Evolutionary conservation across 345 rosid species (phyloP).

Genomic region (Noccaea bulbosa): DNA sequence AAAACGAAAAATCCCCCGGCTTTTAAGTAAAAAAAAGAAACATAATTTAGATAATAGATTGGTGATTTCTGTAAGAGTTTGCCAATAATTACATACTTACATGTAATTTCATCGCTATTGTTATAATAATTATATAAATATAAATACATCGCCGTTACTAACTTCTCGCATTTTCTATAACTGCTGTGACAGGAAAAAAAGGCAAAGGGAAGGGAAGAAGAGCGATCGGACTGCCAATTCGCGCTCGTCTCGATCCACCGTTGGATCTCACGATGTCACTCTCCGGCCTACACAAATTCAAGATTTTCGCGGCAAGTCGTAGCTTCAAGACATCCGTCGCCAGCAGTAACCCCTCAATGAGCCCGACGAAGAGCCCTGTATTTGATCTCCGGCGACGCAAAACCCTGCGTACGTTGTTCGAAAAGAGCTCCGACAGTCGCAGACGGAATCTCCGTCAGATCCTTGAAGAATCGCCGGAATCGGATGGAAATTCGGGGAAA

Average conservation of each 20-base stretch:
- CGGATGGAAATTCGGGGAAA: constrained; percentile 34
- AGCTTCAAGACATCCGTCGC: constrained; percentile 27
- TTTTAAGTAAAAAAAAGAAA: no score
- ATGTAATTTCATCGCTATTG: not conserved
- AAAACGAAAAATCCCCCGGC: not conserved
- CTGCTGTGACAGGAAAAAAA: not conserved
- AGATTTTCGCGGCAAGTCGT: constrained; percentile 38
- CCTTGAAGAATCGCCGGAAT: constrained; percentile 39
- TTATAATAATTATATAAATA: constrained; percentile 23
- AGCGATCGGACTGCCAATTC: constrained; percentile 15
- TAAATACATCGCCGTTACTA: constrained; percentile 22
- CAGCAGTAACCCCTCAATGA: constrained; percentile 32
- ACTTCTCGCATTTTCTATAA: constrained; percentile 27
- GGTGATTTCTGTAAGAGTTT: not conserved
- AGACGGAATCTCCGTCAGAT: constrained; percentile 42
- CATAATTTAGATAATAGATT: not conserved
- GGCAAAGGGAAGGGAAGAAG: not conserved
- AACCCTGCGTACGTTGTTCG: constrained; percentile 43
- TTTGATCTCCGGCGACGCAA: constrained; percentile 42
- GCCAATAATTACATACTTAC: not conserved
- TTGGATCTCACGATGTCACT: constrained; percentile 37
- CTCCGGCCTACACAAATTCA: constrained; percentile 40
- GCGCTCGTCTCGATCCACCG: constrained; percentile 13
- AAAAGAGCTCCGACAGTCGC: constrained; percentile 37
- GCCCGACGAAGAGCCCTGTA: constrained; percentile 42